phyloP scores from a whole-genome alignment of 2,329 filamentous ascomycete genomes.

The Helotiales sp. region DNA sequence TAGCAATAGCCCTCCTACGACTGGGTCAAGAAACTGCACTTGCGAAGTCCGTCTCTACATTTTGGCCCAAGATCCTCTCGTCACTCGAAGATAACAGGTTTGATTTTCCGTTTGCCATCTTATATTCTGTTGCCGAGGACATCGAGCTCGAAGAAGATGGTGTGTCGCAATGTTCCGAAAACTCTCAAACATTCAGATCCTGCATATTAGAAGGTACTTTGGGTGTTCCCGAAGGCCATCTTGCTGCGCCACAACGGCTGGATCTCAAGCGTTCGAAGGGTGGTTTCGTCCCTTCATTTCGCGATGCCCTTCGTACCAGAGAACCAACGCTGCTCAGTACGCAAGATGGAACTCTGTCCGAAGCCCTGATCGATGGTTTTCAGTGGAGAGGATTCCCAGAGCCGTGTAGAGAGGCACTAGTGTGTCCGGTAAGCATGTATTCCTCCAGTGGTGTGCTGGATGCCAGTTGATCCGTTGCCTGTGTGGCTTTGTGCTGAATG shows the following conservation, averaged over 20 bases:
- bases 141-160: slow-evolving; percentile 55
- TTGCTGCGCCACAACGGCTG: slow-evolving; percentile 57
- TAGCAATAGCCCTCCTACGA: slow-evolving; percentile 70
- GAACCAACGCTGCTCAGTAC: slow-evolving; percentile 66
- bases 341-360: slow-evolving; percentile 63
- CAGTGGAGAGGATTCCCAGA: slow-evolving; percentile 71
- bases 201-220: slow-evolving; percentile 71
- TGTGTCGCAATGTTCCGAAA: slow-evolving; percentile 59
- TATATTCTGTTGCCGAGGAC: slow-evolving; percentile 77
- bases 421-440: slow-evolving; percentile 62
- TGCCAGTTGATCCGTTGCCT: background rate
- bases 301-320: slow-evolving; percentile 68
- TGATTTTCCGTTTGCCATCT: slow-evolving; percentile 73
- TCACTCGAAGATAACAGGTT: slow-evolving; percentile 71
- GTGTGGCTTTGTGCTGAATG: background rate
- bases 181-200: slow-evolving; percentile 58
- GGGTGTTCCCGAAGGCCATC: slow-evolving; percentile 66
- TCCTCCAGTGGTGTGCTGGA: background rate
- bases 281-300: slow-evolving; percentile 75
- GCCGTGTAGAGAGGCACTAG: slow-evolving; percentile 66
- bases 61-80: slow-evolving; percentile 68
- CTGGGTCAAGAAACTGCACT: slow-evolving; percentile 72
- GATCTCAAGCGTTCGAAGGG: slow-evolving; percentile 69
- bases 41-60: slow-evolving; percentile 68
- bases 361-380: slow-evolving; percentile 64